Conservation (phyloP, 805 yeast species). For the Wickerhamiella lipophila region DNA sequence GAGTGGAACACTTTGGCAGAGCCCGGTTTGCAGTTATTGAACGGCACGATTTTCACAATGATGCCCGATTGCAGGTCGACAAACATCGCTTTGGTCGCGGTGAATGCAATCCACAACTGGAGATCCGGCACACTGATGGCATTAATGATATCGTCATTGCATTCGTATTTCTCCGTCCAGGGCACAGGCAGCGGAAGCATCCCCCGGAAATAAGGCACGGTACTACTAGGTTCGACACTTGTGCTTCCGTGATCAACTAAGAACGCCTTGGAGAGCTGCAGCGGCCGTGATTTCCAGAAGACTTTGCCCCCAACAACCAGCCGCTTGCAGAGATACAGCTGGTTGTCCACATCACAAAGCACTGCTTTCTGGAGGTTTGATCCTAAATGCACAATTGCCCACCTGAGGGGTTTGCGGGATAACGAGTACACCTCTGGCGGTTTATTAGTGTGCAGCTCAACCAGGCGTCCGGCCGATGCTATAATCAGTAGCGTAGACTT, state of each 20-base stretch:
- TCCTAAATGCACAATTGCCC: not conserved
- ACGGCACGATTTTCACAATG: conserved; percentile 44
- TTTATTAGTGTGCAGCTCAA: conserved; percentile 9
- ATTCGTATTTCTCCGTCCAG: conserved; percentile 6
- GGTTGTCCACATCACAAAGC: conserved; percentile 3
- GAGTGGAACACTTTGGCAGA: conserved; percentile 62
- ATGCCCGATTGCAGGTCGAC: conserved; percentile 73
- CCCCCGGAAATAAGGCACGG: not conserved
- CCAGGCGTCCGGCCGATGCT: conserved; percentile 2
- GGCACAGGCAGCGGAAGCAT: conserved; percentile 6
- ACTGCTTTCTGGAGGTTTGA: not conserved
- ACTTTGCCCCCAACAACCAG: not conserved
- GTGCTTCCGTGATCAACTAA: not conserved
- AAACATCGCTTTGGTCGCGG: conserved; percentile 24
- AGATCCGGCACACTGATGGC: conserved; percentile 21
- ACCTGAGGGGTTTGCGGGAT: not conserved
- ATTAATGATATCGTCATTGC: conserved; percentile 2
- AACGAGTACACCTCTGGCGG: conserved; percentile 2
- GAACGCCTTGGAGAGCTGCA: not conserved
- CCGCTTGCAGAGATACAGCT: conserved; percentile 5
- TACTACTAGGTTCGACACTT: not conserved
- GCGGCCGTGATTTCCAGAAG: not conserved
- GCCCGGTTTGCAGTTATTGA: conserved; percentile 50
- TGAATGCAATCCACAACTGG: conserved; percentile 21
- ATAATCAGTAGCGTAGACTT: not conserved